These are phyloP conservation scores for Kodamaea sagamina DNA, from an alignment of 805 yeast genomes.

Conservation along the genomic window DNA sequence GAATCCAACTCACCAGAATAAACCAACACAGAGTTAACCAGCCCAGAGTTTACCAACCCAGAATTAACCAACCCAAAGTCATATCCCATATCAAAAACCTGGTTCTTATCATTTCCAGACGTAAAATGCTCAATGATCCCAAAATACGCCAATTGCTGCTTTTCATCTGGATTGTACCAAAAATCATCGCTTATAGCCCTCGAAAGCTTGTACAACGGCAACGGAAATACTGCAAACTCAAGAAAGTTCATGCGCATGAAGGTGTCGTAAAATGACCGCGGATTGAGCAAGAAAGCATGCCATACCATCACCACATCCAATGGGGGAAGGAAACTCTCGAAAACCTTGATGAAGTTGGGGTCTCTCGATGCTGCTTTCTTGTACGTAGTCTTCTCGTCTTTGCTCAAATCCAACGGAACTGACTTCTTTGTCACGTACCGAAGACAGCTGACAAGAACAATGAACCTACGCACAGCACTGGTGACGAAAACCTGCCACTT, in stretches of 20 bases:
- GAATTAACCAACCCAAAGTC: no score
- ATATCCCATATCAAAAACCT: slow-evolving; percentile 5
- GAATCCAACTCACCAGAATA: no score
- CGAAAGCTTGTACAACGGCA: slow-evolving; percentile 20
- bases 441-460: slow-evolving; percentile 22
- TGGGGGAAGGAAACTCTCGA: slow-evolving; percentile 20
- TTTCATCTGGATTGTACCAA: slow-evolving; percentile 14
- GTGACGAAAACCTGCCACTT: slow-evolving; percentile 27
- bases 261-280: slow-evolving; percentile 18
- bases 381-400: slow-evolving; percentile 9
- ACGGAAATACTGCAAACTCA: slow-evolving; percentile 19
- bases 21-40: no score
- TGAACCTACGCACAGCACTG: slow-evolving; percentile 25
- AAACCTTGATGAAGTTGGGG: not conserved
- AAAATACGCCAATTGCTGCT: slow-evolving; percentile 10
- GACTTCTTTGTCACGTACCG: not conserved
- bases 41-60: no score
- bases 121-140: slow-evolving; percentile 11
- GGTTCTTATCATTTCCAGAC: slow-evolving; percentile 7
- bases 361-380: slow-evolving; percentile 1
- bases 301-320: slow-evolving; percentile 27
- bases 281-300: slow-evolving; percentile 26
- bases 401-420: not conserved
- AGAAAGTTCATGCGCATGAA: slow-evolving; percentile 19
- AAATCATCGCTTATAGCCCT: slow-evolving; percentile 16